Percentiles rank a stretch among this genome's conserved stretches.
Conservation (phyloP, 1,139 yeast genomes). For the Taphrina deformans region DNA sequence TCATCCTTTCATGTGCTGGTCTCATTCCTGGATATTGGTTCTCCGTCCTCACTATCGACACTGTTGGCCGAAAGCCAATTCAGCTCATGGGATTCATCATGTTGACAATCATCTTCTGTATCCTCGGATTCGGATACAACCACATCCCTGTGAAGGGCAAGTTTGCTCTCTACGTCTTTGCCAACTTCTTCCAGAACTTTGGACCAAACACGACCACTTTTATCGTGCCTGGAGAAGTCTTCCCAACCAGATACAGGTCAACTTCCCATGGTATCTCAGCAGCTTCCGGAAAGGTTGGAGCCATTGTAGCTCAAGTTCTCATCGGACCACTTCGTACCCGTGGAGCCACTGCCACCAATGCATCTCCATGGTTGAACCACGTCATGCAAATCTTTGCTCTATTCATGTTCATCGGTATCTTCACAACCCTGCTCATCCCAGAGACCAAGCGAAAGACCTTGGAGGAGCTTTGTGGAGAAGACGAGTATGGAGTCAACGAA, state of each 20-base stretch:
- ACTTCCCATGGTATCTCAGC: slow-evolving; percentile 98
- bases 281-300: slow-evolving; percentile 94
- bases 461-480: slow-evolving; percentile 30
- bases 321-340: slow-evolving; percentile 80
- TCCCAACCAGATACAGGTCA: slow-evolving; percentile 97
- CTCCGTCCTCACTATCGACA: slow-evolving; percentile 72
- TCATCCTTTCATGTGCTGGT: slow-evolving; percentile 88
- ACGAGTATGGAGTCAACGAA: slow-evolving; percentile 7
- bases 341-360: slow-evolving; percentile 59
- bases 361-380: slow-evolving; percentile 79
- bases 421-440: slow-evolving; percentile 67
- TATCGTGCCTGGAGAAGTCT: slow-evolving; percentile 92
- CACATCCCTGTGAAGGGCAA: slow-evolving; percentile 51
- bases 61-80: slow-evolving; percentile 76
- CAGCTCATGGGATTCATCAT: slow-evolving; percentile 72
- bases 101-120: slow-evolving; percentile 57
- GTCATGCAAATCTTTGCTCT: slow-evolving; percentile 90
- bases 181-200: slow-evolving; percentile 75
- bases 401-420: slow-evolving; percentile 78
- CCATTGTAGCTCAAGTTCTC: slow-evolving; percentile 84
- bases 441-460: slow-evolving; percentile 63
- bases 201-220: slow-evolving; percentile 97
- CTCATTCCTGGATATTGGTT: slow-evolving; percentile 89
- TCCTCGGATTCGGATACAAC: slow-evolving; percentile 31
- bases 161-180: slow-evolving; percentile 59